phyloP scores from a whole-genome alignment of 257 asterid species.

The Solanum rostratum region DNA sequence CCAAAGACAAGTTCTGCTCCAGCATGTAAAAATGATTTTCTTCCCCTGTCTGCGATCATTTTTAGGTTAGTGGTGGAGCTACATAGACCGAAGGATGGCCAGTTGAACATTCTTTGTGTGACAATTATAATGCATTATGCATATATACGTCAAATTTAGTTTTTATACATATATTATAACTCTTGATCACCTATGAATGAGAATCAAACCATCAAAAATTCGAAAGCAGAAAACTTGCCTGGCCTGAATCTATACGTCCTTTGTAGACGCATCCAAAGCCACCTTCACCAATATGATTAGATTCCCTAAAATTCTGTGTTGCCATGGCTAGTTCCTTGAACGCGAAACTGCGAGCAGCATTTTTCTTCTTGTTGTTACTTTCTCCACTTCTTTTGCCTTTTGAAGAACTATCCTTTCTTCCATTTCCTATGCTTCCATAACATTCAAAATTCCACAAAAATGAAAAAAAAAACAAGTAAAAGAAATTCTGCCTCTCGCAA shows the following conservation, averaged over 20 bases:
- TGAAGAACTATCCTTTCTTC: constrained; percentile 25
- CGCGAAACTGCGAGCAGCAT: constrained; percentile 58
- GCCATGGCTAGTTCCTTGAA: constrained; percentile 72
- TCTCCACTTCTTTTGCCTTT: constrained; percentile 24
- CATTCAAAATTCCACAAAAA: not conserved
- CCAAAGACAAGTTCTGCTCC: not conserved
- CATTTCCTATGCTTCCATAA: constrained; percentile 13
- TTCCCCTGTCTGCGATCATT: not conserved
- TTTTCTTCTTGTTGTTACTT: constrained; percentile 17
- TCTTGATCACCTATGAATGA: not conserved
- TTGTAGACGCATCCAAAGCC: constrained; percentile 79
- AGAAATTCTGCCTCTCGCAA: not conserved
- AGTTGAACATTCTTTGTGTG: not conserved
- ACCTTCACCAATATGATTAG: constrained; percentile 80
- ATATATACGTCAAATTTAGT: no score
- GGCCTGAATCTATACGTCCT: constrained; percentile 57
- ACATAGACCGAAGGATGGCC: not conserved
- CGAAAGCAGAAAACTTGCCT: constrained; percentile 23
- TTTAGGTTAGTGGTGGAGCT: not conserved
- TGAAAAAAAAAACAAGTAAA: not conserved
- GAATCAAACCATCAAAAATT: not conserved
- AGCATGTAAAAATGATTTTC: not conserved
- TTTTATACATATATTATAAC: no score
- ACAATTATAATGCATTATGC: not conserved
- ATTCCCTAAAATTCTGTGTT: constrained; percentile 58